phyloP scores from a whole-genome alignment of 106 monocot species.

The Dioscorea dumetorum region DNA sequence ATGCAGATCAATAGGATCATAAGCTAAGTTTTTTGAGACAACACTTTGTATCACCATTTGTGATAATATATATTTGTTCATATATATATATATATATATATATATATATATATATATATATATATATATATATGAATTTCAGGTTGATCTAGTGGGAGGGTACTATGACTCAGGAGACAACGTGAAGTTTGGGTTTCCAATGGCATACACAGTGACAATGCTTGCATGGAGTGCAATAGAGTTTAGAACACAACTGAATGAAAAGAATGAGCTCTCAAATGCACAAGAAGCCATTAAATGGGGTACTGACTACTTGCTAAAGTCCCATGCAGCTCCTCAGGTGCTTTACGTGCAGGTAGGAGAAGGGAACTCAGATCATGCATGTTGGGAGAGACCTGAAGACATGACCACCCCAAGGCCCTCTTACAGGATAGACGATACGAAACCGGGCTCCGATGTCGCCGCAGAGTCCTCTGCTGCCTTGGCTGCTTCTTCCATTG shows the following conservation, averaged over 20 bases:
- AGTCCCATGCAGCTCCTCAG: background rate
- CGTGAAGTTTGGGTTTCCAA: slow-evolving; percentile 14
- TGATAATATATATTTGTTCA: too few species aligned
- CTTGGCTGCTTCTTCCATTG: background rate
- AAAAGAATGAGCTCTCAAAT: background rate
- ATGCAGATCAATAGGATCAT: too few species aligned
- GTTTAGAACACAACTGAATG: background rate
- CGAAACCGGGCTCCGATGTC: background rate
- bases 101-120: background rate
- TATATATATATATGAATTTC: background rate
- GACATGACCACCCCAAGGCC: background rate
- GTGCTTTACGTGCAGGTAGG: slow-evolving; percentile 6
- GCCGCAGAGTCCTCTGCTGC: background rate
- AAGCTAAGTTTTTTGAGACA: too few species aligned
- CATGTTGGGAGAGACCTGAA: background rate
- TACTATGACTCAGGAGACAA: slow-evolving; percentile 13
- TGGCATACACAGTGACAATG: slow-evolving; percentile 9
- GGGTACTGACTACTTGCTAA: slow-evolving; percentile 9
- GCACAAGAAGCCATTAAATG: slow-evolving; percentile 5
- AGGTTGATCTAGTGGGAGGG: slow-evolving; percentile 8
- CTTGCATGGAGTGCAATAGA: slow-evolving; percentile 1
- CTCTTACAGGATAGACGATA: background rate
- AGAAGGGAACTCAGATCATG: background rate
- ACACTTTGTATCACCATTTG: too few species aligned
- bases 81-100: background rate